Percentiles rank a stretch among this genome's conserved stretches.
Evolutionary conservation across 495 filamentous ascomycete genomes (phyloP).

Genomic region (Pyronema domesticum): DNA sequence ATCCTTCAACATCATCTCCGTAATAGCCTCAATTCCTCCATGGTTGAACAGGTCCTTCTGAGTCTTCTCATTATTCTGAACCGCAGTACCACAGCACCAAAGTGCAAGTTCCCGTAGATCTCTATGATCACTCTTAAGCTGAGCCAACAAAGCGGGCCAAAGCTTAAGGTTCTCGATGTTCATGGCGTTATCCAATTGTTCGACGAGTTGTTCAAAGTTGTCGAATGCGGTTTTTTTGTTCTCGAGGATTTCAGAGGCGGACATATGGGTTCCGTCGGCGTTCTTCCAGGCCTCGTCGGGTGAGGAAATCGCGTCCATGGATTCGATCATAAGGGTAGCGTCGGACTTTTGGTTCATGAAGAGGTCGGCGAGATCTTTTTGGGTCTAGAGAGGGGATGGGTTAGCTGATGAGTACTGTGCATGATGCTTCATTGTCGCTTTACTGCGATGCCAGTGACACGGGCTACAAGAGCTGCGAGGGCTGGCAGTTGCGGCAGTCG

Average conservation of each 20-base stretch:
- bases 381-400: slow-evolving; percentile 11
- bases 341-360: slow-evolving; percentile 66
- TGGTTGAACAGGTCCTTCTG: slow-evolving; percentile 61
- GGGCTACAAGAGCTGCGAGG: no score
- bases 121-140: slow-evolving; percentile 46
- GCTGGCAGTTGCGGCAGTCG: no score
- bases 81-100: slow-evolving; percentile 84
- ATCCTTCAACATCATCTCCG: slow-evolving; percentile 44
- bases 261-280: no score
- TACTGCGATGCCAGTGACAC: no score
- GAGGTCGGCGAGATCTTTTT: slow-evolving; percentile 39
- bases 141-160: slow-evolving; percentile 59
- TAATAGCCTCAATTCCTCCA: slow-evolving; percentile 51
- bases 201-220: slow-evolving; percentile 86
- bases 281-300: slow-evolving; percentile 29
- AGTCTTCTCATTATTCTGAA: slow-evolving; percentile 77
- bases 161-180: slow-evolving; percentile 59
- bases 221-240: slow-evolving; percentile 80
- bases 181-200: slow-evolving; percentile 88
- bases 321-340: slow-evolving; percentile 70
- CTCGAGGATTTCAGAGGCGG: slow-evolving; percentile 31
- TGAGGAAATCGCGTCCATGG: slow-evolving; percentile 57
- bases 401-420: slow-evolving; percentile 27
- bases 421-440: slow-evolving; percentile 26
- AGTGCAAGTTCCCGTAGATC: slow-evolving; percentile 67